phyloP scores from a whole-genome alignment of 179 eudicot genomes.

The Silene vulgaris region DNA sequence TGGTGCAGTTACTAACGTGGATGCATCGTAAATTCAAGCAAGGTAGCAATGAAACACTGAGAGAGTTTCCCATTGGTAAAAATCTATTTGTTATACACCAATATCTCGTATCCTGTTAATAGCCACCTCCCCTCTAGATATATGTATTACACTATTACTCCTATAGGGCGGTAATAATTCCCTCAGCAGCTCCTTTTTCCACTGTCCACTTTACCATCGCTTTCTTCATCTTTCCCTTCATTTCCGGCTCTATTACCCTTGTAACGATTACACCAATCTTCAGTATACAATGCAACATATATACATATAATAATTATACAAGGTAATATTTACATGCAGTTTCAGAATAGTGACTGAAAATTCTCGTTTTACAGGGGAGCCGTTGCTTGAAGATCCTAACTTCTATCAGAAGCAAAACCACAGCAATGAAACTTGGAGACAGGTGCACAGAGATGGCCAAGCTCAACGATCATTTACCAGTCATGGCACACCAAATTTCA shows the following conservation, averaged over 20 bases:
- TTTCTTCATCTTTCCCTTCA: no score
- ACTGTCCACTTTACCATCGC: no score
- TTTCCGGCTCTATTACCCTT: no score
- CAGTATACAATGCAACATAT: background rate
- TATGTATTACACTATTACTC: no score
- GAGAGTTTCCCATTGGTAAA: conserved; percentile 60
- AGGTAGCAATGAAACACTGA: conserved; percentile 51
- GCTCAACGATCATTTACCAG: conserved; percentile 53
- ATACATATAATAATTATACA: background rate
- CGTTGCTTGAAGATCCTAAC: conserved; percentile 45
- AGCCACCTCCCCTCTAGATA: no score
- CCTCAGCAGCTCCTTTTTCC: no score
- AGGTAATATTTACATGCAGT: background rate
- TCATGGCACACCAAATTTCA: conserved; percentile 41
- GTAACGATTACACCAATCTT: no score
- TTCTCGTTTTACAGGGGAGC: conserved; percentile 50
- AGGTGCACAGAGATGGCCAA: conserved; percentile 44
- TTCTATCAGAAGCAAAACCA: conserved; percentile 45
- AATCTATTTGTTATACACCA: background rate
- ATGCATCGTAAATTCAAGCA: conserved; percentile 89
- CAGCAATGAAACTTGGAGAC: conserved; percentile 39
- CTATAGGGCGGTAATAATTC: no score
- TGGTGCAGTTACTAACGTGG: conserved; percentile 79
- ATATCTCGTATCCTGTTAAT: background rate
- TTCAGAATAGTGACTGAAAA: conserved; percentile 16